phyloP scores from a whole-genome alignment of 208 protist genomes.

The Acanthamoeba triangularis region DNA sequence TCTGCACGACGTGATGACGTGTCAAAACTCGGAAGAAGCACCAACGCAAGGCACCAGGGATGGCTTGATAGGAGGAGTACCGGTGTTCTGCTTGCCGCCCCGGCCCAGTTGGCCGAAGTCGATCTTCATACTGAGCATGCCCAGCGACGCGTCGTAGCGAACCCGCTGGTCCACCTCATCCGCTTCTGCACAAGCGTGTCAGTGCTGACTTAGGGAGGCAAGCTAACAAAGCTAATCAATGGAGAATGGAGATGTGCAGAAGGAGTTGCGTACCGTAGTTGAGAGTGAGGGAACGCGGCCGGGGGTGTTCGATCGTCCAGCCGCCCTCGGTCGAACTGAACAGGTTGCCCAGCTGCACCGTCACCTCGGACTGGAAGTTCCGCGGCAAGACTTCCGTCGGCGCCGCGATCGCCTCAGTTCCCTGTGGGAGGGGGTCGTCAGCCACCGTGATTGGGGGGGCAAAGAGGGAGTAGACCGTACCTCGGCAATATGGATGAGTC shows the following conservation, averaged over 20 bases:
- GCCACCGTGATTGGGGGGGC: not conserved
- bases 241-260: not conserved
- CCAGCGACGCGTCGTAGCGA: not conserved
- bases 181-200: too few species aligned
- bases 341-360: not conserved
- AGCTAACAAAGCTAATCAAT: too few species aligned
- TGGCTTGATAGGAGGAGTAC: not conserved
- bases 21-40: not conserved
- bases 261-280: not conserved
- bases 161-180: conserved; percentile 6
- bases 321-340: not conserved
- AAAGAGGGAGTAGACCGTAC: not conserved
- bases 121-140: conserved; percentile 33
- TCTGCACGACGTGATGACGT: not conserved
- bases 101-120: not conserved
- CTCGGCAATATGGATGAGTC: conserved; percentile 44
- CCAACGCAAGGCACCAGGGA: not conserved
- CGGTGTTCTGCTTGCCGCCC: not conserved
- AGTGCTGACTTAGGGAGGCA: too few species aligned
- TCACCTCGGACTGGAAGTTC: not conserved
- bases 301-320: not conserved
- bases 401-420: not conserved
- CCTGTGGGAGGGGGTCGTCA: not conserved
- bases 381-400: not conserved
- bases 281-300: not conserved